Evolutionary conservation across 306 rosid species (phyloP), one percentile per base, ranked within the genome.

Genomic region (Fragaria nilgerrensis): DNA sequence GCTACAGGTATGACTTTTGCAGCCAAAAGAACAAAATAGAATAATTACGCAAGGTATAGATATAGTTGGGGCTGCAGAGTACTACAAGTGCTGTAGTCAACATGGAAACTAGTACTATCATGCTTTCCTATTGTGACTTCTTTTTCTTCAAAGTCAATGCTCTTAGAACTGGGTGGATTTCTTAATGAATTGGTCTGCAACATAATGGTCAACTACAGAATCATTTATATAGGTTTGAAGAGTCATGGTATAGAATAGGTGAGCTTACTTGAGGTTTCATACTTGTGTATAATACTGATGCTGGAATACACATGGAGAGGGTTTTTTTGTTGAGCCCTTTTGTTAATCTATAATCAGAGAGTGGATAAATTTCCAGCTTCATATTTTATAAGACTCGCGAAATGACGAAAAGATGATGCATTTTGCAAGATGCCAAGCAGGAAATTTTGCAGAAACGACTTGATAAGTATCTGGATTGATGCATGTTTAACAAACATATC

Each of bases 401-500:
- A 49, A 56, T 55, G 48, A 69, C 64, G 66, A 74, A 20, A 62
- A 41, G 25, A 20, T 47, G 4, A 45, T 63, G 44, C 20, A 53
- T 36, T 56, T 20, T 77, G 48, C 66, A 72, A 72, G 67, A 68
- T 10, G 72, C 73, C 79, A 68, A 77, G 66, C 75, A 48, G n/a
- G 48, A 23, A 47, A 25, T 11, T 62, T 7, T 19, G 5, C 23
- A 39, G 25, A 32, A 27, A 39, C 13, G 19, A 48, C 29, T 16
- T 47, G 68, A 22, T 2, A 68, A 62, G 77, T 68, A 82, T 78
- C 73, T 62, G 22, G 48, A 65, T 66, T 45, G 29, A 39, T 70
- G 86, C 69, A 59, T 7, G 23, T 49, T 72, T 73, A 70, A 79
- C 86, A 82, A 81, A 69, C 64, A 77, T 71, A 80, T 82, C 62